These are phyloP conservation scores for Ochetophila trinervis DNA, from an alignment of 306 rosid genomes.

Conservation along the genomic window DNA sequence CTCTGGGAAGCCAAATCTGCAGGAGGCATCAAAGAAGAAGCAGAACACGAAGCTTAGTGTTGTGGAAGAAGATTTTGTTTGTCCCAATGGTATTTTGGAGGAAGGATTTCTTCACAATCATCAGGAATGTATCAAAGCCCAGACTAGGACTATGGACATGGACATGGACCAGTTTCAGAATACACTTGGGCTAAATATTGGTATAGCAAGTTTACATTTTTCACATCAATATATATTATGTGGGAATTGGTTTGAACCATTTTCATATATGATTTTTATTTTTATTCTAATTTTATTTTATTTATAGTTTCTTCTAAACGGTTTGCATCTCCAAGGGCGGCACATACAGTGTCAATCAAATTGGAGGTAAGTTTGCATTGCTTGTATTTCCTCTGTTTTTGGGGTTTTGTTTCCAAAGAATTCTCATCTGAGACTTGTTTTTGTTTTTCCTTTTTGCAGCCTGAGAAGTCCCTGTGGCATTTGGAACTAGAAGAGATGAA, in stretches of 20 bases:
- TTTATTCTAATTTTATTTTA: background rate
- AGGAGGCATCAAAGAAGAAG: constrained; percentile 29
- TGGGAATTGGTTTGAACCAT: background rate
- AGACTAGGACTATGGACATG: constrained; percentile 19
- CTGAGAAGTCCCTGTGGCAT: constrained; percentile 14
- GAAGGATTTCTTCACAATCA: constrained; percentile 53
- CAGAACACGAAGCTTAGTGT: constrained; percentile 25
- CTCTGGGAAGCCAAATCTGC: constrained; percentile 30
- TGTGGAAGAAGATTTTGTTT: constrained; percentile 27
- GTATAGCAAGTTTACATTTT: constrained; percentile 24
- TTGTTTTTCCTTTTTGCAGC: constrained; percentile 17
- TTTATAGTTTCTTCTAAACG: constrained; percentile 35
- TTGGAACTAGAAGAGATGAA: constrained; percentile 42
- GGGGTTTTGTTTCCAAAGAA: too few species aligned
- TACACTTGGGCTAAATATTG: constrained; percentile 44
- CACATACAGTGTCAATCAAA: constrained; percentile 15
- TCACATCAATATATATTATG: background rate
- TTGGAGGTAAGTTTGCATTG: constrained; percentile 33
- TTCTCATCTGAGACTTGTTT: background rate
- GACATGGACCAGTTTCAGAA: constrained; percentile 30
- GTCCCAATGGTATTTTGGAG: constrained; percentile 36
- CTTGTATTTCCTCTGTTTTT: background rate
- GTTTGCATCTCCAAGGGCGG: constrained; percentile 26
- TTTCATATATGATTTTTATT: background rate
- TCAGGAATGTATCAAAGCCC: constrained; percentile 46